Evolutionary conservation across 2,329 filamentous ascomycete genomes (phyloP), one percentile per base, ranked within the genome.

Genomic region (Aspergillus pseudoterreus): DNA sequence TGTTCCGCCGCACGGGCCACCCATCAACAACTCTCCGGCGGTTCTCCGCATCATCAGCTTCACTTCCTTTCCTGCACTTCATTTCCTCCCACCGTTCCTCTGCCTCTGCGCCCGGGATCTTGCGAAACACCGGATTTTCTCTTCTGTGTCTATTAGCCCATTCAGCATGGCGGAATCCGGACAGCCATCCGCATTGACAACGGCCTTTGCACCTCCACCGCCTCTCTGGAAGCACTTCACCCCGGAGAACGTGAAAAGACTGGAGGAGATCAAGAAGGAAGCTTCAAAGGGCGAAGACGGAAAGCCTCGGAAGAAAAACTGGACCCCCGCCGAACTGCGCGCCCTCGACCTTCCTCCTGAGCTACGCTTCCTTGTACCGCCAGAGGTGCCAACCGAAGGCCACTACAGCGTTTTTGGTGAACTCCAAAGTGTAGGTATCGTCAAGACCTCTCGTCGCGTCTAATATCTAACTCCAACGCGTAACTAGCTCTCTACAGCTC

Each of bases 161-260:
- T 30, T 10, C 27, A 42, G 50, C 43, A 90, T 89, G 86, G 83
- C 82, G 52, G 84, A 84, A 47, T 76, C 78, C 53, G 74, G 74
- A 49, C 73, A 76, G 43, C 70, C 72, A 57, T 63, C 64, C 62
- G 59, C 72, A 49, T 61, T 75, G 27, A 79, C 84, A 22, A 83
- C 87, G 21, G 83, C 86, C 38, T 96, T 91, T 68, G 92, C 94
- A 21, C 83, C 87, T 47, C 94, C 94, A 22, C 94, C 94, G 22
- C 85, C 87, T 1, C 95, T 96, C 74, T 97, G 89, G 85, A 86
- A 87, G 60, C 81, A 88, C 68, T 97, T 97, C 72, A 96, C 90
- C 0, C 70, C 83, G 3, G 83, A 87, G 24, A 95, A 92, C 65
- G 64, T 89, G 47, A 73, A 82, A 12, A 83, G 82, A 44, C 72